phyloP scores from a whole-genome alignment of 352 stramenopile genomes.

The Sclerospora graminicola region DNA sequence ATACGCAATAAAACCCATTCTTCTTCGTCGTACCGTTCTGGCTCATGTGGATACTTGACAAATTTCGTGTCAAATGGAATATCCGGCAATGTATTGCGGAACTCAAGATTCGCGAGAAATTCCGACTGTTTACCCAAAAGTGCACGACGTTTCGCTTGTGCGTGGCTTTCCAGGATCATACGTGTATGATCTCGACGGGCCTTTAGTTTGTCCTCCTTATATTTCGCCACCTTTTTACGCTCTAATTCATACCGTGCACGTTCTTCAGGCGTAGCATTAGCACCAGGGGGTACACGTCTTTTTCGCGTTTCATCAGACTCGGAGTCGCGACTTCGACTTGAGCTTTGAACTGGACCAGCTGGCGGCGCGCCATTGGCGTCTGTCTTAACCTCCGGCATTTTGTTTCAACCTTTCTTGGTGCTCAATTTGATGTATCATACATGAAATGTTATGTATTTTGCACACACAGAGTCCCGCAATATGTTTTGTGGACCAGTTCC shows the following conservation, averaged over 20 bases:
- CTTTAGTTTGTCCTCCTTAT: constrained; percentile 85
- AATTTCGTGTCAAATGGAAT: constrained; percentile 84
- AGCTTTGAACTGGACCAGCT: constrained; percentile 10
- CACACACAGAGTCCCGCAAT: too few relatives aligned
- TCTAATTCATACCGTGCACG: constrained; percentile 75
- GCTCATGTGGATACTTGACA: constrained; percentile 70
- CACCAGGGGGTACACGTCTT: constrained; percentile 36
- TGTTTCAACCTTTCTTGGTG: too few relatives aligned
- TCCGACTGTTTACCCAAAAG: constrained; percentile 78
- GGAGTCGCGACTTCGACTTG: constrained; percentile 10
- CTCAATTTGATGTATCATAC: too few relatives aligned
- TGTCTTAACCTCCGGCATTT: neutral
- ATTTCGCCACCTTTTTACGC: constrained; percentile 82
- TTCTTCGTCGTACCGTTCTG: constrained; percentile 45
- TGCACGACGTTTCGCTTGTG: constrained; percentile 68
- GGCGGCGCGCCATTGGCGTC: constrained; percentile 12
- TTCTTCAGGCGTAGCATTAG: constrained; percentile 52
- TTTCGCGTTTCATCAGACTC: constrained; percentile 27
- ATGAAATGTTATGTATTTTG: too few relatives aligned
- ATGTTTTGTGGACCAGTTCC: too few relatives aligned
- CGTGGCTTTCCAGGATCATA: constrained; percentile 82
- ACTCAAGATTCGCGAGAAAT: constrained; percentile 73
- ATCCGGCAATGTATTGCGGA: constrained; percentile 73
- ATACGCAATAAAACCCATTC: neutral
- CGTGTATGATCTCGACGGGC: constrained; percentile 76